A percentile compares a stretch with the other conserved stretches of the same genome.
These are phyloP conservation scores for Pythium sp. DNA, from an alignment of 352 stramenopile genomes.

Conservation along the genomic window DNA sequence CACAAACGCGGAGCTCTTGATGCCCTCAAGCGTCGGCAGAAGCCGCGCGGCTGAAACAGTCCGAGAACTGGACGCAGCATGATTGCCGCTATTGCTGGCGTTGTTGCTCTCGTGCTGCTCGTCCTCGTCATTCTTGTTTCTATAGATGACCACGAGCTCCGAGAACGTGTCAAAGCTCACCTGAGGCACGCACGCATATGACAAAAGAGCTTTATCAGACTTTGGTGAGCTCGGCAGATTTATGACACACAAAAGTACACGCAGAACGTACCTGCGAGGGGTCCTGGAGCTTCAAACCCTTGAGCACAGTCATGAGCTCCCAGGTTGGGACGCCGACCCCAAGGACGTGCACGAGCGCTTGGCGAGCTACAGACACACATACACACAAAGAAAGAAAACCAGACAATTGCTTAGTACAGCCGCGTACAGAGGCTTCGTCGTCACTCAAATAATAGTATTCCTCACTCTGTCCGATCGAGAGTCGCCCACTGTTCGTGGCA, in stretches of 20 bases:
- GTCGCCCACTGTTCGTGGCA: conserved; percentile 25
- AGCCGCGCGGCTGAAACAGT: background rate
- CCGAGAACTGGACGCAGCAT: background rate
- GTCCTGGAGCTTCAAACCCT: conserved; percentile 28
- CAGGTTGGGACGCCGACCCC: conserved; percentile 42
- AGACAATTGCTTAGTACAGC: background rate
- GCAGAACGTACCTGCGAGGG: conserved; percentile 31
- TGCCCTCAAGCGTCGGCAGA: conserved; percentile 4
- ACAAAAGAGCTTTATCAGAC: background rate
- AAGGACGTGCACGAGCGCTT: conserved; percentile 62
- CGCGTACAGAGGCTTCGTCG: background rate
- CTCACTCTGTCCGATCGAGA: conserved; percentile 57
- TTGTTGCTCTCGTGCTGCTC: background rate
- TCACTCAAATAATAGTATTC: conserved; percentile 1
- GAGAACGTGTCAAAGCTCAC: conserved; percentile 64
- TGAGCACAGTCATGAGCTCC: conserved; percentile 38
- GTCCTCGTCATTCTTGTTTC: background rate
- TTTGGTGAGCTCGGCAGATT: background rate
- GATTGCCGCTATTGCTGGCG: background rate
- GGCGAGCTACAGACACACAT: conserved; percentile 34
- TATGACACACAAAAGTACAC: too few relatives aligned
- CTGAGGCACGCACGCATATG: conserved; percentile 19
- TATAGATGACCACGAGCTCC: conserved; percentile 44
- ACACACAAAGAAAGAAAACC: conserved; percentile 3
- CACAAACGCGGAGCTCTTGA: conserved; percentile 1